Conservation (phyloP, 2,329 filamentous ascomycete genomes). For the Alternaria ventricosa region DNA sequence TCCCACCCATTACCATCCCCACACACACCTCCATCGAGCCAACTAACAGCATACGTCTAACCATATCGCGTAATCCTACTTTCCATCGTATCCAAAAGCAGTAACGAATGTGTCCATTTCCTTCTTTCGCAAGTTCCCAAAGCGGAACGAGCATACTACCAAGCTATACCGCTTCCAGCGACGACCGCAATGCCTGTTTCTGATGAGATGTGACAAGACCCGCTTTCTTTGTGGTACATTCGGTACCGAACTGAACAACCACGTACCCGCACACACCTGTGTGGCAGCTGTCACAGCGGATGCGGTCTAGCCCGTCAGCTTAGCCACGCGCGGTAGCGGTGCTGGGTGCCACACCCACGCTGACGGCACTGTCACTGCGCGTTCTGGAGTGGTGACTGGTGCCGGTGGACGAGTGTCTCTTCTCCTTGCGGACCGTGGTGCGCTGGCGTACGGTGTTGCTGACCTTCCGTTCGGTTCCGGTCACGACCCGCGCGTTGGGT, state of each 20-base stretch:
- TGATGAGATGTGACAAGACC: conserved; percentile 1
- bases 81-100: background rate
- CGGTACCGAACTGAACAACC: background rate
- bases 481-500: conserved; percentile 21
- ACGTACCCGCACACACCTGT: background rate
- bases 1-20: background rate
- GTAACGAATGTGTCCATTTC: background rate
- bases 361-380: conserved; percentile 33
- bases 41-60: background rate
- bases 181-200: background rate
- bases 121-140: background rate
- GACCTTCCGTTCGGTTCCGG: background rate
- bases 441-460: background rate
- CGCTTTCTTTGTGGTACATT: background rate
- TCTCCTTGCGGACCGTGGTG: background rate
- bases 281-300: conserved; percentile 2
- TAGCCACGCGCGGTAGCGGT: conserved; percentile 27
- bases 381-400: background rate
- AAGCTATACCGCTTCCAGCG: background rate
- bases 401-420: background rate
- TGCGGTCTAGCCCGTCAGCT: background rate
- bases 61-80: background rate
- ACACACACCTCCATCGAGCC: background rate
- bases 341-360: conserved; percentile 31
- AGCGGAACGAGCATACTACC: background rate